Evolutionary conservation across 441 rosid species (phyloP), one percentile per base, ranked within the genome.

Genomic region (Jatropha multifida): DNA sequence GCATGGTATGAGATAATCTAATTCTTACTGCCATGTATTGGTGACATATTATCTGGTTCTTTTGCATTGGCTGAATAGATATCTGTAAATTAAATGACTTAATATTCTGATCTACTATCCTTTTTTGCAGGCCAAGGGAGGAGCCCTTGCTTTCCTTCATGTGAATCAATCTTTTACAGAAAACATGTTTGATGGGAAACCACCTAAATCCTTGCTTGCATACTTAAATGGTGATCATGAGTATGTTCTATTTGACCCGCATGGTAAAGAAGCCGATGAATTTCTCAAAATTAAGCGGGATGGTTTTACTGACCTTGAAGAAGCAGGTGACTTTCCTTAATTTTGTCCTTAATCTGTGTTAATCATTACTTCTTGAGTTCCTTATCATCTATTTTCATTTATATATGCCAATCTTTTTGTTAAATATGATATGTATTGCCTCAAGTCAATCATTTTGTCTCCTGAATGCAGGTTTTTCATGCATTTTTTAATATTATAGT

Each of bases 161-260:
- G 81, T 58, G 69, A 80, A 79, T 72, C 87, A 79, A 44, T 81
- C 80, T 7, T 79, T 71, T 17, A 13, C 37, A 4, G 84, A 81
- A 76, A 81, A 80, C 72, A 66, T 26, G 51, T 7, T 67, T 20
- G 87, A 86, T 71, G 90, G 81, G 65, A 83, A 85, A 56, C 80
- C 82, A 60, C 81, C 88, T 79, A 77, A 77, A 71, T 27, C 73
- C 55, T 78, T 87, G 80, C 90, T 96, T 67, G 97, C 88, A 38
- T 96, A 83, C 69, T 73, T 96, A 69, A 92, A 92, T 77, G 87
- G 93, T 58, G 86, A 92, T 84, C 98, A 88, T 67, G 99, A 96
- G 81, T 96, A 92, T 79, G 89, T 88, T 65, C 83, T 96, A 55
- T 92, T 92, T 71, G 89, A 96, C 68, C 97, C 96, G 9, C 77